phyloP scores from a whole-genome alignment of 2,329 filamentous ascomycete genomes.

The Phyllosticta citribraziliensis region DNA sequence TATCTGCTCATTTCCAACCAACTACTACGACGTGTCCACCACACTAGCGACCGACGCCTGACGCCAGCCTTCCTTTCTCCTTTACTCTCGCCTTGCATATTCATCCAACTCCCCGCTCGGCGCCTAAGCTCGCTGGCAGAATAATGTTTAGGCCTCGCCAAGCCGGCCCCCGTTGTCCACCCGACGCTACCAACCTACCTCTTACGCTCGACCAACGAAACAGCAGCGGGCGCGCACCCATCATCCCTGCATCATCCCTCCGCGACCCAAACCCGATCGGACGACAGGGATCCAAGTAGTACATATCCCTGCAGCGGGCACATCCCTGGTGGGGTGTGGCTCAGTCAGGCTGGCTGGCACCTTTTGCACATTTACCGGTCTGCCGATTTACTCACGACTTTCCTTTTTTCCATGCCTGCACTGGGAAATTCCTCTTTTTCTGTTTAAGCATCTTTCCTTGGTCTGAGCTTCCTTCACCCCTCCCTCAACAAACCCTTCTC shows the following conservation, averaged over 20 bases:
- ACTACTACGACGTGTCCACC: neutral
- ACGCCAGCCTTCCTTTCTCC: neutral
- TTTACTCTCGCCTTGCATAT: neutral
- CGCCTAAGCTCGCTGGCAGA: neutral
- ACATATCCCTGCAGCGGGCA: neutral
- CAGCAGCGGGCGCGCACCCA: neutral
- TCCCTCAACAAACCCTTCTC: neutral
- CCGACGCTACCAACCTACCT: neutral
- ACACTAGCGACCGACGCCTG: neutral
- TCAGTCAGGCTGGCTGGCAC: neutral
- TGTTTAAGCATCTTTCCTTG: too few relatives aligned
- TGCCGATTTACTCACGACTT: neutral
- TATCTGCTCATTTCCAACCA: neutral
- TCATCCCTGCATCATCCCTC: neutral
- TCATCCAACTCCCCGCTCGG: neutral
- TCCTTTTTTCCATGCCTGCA: conserved; percentile 40
- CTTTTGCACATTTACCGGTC: neutral
- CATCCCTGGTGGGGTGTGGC: neutral
- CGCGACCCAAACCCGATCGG: neutral
- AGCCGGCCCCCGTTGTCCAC: neutral
- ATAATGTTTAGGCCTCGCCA: neutral
- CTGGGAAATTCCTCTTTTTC: too few relatives aligned
- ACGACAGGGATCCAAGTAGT: neutral
- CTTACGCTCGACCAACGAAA: neutral
- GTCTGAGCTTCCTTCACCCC: too few relatives aligned